Evolutionary conservation across 1,139 yeast genomes (phyloP), one percentile per base, ranked within the genome.

Genomic region (Pneumocystis murina): DNA sequence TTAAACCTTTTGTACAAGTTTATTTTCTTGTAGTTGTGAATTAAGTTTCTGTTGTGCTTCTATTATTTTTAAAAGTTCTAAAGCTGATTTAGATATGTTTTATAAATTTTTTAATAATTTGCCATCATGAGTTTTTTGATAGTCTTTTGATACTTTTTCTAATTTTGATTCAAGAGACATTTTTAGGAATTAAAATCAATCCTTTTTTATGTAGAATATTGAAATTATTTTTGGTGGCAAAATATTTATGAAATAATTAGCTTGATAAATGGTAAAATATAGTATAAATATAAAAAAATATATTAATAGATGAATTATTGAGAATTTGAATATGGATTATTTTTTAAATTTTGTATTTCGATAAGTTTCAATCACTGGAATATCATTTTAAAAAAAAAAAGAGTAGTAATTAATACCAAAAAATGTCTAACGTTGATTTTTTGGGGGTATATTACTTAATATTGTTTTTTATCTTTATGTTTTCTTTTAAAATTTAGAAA

Each of bases 401-500:
- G 20, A 14, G 12, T 48, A 24, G n/a, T 48, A 24, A 24, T 48
- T 20, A 24, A 24, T 48, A 20, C 12, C 6, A 48, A 48, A 48
- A 48, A n/a, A 40, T 48, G 55, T 48, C 55, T 38, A 58, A 58
- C 30, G 28, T 58, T 58, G 60, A 58, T 40, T 58, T 58, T 58
- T 28, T 58, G 24, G 60, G 39, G 43, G 60, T 58, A 38, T 58
- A 20, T 10, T 10, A 24, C 12, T 28, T 7, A 17, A 3, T 38
- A 20, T 20, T 38, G 12, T 38, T 24, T 20, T 12, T 30, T 20
- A 12, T 38, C 14, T 58, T 40, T 4, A 58, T 58, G 97, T 92
- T 73, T 91, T 92, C 73, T 79, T 92, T 61, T 84, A 38, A 38
- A 48, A 38, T 20, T 24, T 30, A 87, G 68, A 94, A 92, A 74